Conservation (phyloP, 2,329 filamentous ascomycete genomes). For the Lecanicillium sp. region DNA sequence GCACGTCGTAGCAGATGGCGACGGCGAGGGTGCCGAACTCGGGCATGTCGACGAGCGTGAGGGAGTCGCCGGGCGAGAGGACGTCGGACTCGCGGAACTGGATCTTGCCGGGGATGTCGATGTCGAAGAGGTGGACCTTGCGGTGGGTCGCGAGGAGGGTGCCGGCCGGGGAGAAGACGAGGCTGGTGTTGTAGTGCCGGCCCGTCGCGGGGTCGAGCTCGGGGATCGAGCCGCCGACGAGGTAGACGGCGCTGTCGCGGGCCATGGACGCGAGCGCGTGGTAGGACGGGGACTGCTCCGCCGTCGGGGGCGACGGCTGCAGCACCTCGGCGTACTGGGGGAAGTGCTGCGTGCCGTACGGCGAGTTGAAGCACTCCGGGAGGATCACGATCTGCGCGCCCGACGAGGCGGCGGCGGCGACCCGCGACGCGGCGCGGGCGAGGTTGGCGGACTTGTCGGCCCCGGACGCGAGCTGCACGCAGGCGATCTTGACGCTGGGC, state of each 20-base stretch:
- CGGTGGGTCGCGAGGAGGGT: constrained; percentile 80
- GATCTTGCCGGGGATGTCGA: constrained; percentile 94
- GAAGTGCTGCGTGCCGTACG: constrained; percentile 88
- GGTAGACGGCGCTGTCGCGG: constrained; percentile 68
- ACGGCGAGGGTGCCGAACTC: constrained; percentile 83
- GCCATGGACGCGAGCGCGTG: constrained; percentile 79
- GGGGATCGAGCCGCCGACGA: constrained; percentile 89
- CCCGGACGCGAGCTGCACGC: constrained; percentile 75
- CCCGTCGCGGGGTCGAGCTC: constrained; percentile 55
- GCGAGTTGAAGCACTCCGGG: constrained; percentile 98
- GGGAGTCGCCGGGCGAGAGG: constrained; percentile 73
- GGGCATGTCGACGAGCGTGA: constrained; percentile 80
- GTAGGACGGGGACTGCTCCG: constrained; percentile 71
- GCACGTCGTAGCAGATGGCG: constrained; percentile 96
- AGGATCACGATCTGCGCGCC: constrained; percentile 86
- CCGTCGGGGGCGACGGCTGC: constrained; percentile 65
- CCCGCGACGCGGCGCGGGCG: constrained; percentile 69
- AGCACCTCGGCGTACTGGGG: constrained; percentile 86
- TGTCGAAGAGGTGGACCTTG: constrained; percentile 96
- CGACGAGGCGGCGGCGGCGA: constrained; percentile 61
- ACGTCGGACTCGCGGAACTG: constrained; percentile 87
- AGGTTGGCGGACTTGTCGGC: constrained; percentile 84
- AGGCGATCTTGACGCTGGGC: constrained; percentile 65
- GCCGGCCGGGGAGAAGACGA: constrained; percentile 75
- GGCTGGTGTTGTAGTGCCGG: constrained; percentile 85